Evolutionary conservation across 805 yeast genomes (phyloP).

Genomic region (Suhomyces sp.): DNA sequence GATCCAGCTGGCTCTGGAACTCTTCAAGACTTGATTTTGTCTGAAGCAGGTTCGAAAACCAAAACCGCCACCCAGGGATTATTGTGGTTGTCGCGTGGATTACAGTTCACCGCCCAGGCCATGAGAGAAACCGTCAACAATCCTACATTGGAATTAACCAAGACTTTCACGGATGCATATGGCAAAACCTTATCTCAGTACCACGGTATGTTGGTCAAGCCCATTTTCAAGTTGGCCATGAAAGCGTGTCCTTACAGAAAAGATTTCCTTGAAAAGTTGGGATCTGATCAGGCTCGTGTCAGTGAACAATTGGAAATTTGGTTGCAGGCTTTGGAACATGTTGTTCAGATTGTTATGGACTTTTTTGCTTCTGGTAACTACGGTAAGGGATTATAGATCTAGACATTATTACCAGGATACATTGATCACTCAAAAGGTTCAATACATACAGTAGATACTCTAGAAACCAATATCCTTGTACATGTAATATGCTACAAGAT

Average conservation of each 20-base stretch:
- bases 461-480: too few relatives aligned
- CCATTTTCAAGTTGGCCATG: slow-evolving; percentile 91
- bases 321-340: slow-evolving; percentile 72
- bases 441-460: too few relatives aligned
- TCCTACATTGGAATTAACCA: slow-evolving; percentile 63
- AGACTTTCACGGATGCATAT: slow-evolving; percentile 83
- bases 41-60: slow-evolving; percentile 64
- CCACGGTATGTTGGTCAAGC: slow-evolving; percentile 79
- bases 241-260: slow-evolving; percentile 90
- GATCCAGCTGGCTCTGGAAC: slow-evolving; percentile 65
- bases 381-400: slow-evolving; percentile 73
- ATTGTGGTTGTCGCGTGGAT: slow-evolving; percentile 81
- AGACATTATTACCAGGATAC: background rate
- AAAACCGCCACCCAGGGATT: slow-evolving; percentile 89
- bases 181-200: slow-evolving; percentile 73
- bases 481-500: too few relatives aligned
- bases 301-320: slow-evolving; percentile 61
- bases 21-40: slow-evolving; percentile 71
- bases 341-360: slow-evolving; percentile 69
- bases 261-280: slow-evolving; percentile 80
- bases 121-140: slow-evolving; percentile 73
- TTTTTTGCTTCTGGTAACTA: slow-evolving; percentile 79
- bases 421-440: background rate
- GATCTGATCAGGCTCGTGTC: slow-evolving; percentile 70
- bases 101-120: slow-evolving; percentile 87